Conservation (phyloP, 495 filamentous ascomycete species). For the Hypoxylon cercidicola region DNA sequence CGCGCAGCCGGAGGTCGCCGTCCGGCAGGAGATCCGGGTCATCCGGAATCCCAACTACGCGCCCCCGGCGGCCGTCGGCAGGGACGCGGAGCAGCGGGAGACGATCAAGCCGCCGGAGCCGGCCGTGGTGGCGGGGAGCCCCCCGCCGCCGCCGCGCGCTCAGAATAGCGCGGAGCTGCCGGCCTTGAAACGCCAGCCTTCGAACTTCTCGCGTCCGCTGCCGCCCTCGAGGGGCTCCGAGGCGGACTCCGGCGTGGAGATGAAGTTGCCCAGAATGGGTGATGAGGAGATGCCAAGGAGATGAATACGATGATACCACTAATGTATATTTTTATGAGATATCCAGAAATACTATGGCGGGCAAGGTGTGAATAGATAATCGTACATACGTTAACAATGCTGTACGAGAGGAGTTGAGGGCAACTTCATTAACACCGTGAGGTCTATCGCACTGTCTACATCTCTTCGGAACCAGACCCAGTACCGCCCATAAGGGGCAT, state of each 20-base stretch:
- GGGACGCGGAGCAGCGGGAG: not conserved
- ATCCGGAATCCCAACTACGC: constrained; percentile 41
- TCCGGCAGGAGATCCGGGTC: constrained; percentile 43
- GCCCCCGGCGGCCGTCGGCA: not conserved
- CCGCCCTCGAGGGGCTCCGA: constrained; percentile 19
- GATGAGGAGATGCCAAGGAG: not conserved
- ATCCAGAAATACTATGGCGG: not conserved
- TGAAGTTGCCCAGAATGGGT: constrained; percentile 17
- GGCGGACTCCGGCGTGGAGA: constrained; percentile 29
- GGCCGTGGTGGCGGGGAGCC: constrained; percentile 5
- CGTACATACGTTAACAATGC: not conserved
- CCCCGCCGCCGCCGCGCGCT: not conserved
- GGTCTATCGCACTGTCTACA: too few species aligned
- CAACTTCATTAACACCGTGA: too few species aligned
- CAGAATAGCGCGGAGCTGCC: constrained; percentile 2
- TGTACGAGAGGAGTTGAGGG: too few species aligned
- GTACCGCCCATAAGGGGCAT: too few species aligned
- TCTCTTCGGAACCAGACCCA: too few species aligned
- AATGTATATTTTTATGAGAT: constrained; percentile 21
- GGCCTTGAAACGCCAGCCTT: constrained; percentile 17
- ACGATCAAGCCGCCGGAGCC: constrained; percentile 27
- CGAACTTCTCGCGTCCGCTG: constrained; percentile 37
- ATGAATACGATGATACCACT: constrained; percentile 23
- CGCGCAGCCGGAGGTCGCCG: constrained; percentile 42
- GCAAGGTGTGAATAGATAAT: not conserved